Evolutionary conservation across 306 rosid species (phyloP).

Genomic region (Dalbergia cochinchinensis): DNA sequence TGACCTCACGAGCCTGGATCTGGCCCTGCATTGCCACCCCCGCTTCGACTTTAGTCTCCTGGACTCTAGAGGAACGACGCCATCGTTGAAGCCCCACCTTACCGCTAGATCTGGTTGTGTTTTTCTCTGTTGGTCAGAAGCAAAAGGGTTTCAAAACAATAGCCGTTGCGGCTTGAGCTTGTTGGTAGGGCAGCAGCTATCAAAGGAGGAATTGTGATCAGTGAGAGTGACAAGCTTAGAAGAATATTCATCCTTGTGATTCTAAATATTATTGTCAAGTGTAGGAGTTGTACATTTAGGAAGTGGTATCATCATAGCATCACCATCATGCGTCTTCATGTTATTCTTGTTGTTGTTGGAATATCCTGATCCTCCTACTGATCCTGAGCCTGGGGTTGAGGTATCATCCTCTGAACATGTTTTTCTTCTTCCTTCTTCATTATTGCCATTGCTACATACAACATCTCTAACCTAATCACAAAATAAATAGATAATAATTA

Average conservation of each 20-base stretch:
- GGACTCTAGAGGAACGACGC: too few species aligned
- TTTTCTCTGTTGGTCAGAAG: constrained; percentile 56
- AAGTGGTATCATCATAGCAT: too few species aligned
- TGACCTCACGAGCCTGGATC: too few species aligned
- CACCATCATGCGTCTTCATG: too few species aligned
- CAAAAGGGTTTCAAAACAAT: constrained; percentile 53
- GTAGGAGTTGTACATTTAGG: too few species aligned
- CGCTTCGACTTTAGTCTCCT: too few species aligned
- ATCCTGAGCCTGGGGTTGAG: neutral
- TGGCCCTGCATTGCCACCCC: too few species aligned
- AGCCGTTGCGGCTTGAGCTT: neutral
- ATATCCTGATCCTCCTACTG: too few species aligned
- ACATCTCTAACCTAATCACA: neutral
- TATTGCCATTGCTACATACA: neutral
- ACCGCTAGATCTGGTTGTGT: constrained; percentile 53
- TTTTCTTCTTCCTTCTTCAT: neutral
- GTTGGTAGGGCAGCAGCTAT: constrained; percentile 64
- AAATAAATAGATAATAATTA: neutral
- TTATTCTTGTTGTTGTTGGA: too few species aligned
- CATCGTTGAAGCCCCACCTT: too few species aligned
- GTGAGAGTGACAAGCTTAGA: neutral
- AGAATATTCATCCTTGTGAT: too few species aligned
- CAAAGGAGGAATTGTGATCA: constrained; percentile 39
- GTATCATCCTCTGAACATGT: neutral
- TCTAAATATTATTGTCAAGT: too few species aligned